Conservation (phyloP, 805 yeast species). For the Pichia cephalocereana region DNA sequence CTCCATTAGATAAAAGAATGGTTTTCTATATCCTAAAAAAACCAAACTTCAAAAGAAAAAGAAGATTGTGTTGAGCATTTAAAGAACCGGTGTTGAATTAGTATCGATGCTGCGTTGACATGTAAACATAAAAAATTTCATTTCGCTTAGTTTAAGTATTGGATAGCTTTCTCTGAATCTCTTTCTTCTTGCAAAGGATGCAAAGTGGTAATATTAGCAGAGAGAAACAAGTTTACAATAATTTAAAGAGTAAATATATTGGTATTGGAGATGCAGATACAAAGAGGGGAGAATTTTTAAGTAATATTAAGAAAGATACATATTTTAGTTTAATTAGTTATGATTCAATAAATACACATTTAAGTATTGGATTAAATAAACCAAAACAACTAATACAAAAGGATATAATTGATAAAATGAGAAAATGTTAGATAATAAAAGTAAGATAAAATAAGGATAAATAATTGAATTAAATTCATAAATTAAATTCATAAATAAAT, state of each 20-base stretch:
- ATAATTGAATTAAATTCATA: not conserved
- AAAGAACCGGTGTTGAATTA: no score
- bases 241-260: constrained; percentile 44
- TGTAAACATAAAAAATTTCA: no score
- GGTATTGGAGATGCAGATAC: constrained; percentile 77
- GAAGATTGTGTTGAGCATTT: no score
- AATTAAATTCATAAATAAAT: not conserved
- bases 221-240: constrained; percentile 3
- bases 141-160: no score
- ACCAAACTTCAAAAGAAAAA: no score
- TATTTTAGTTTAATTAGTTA: constrained; percentile 55
- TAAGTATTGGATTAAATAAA: constrained; percentile 42
- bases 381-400: constrained; percentile 27
- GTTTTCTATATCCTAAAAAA: not conserved
- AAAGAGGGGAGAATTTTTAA: constrained; percentile 56
- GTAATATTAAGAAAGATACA: constrained; percentile 60
- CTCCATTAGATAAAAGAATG: not conserved
- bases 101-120: no score
- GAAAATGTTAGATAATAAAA: constrained; percentile 13
- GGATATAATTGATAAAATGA: constrained; percentile 33
- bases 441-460: not conserved
- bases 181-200: not conserved
- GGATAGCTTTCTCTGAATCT: no score
- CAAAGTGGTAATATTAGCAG: not conserved
- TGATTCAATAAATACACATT: constrained; percentile 42